Percentiles rank a stretch among this genome's conserved stretches.
Conservation (phyloP, 2,329 filamentous ascomycete species). For the Phialophora macrospora region DNA sequence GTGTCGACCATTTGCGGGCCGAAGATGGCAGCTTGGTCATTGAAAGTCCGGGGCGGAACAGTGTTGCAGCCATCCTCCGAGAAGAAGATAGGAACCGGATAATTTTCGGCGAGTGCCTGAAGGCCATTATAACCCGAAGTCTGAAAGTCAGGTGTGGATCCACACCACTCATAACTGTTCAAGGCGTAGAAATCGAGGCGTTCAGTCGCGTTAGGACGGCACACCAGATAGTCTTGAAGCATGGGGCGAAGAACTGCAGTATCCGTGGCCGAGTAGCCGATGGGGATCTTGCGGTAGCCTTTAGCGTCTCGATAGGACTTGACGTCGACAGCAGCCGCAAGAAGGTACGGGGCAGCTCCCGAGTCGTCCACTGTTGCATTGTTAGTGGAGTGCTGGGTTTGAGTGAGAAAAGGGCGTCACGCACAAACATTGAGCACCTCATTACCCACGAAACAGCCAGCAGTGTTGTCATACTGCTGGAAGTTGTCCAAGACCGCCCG, state of each 20-base stretch:
- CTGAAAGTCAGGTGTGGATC: constrained; percentile 57
- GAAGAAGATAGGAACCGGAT: constrained; percentile 86
- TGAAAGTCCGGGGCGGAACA: constrained; percentile 50
- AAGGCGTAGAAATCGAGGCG: constrained; percentile 82
- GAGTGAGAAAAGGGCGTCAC: constrained; percentile 18
- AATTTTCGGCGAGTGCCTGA: constrained; percentile 68
- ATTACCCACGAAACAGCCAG: constrained; percentile 87
- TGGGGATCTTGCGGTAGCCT: constrained; percentile 77
- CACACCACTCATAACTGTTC: constrained; percentile 85
- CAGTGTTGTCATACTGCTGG: constrained; percentile 75
- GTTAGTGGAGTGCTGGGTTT: constrained; percentile 3
- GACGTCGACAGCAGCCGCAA: constrained; percentile 79
- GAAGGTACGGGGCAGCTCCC: constrained; percentile 78
- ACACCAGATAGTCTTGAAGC: constrained; percentile 76
- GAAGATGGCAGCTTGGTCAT: constrained; percentile 77
- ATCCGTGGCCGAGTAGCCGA: constrained; percentile 87
- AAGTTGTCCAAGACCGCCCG: constrained; percentile 76
- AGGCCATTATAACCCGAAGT: constrained; percentile 72
- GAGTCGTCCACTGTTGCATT: constrained; percentile 53
- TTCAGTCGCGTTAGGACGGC: constrained; percentile 69
- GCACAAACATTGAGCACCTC: constrained; percentile 70
- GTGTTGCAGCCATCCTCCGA: constrained; percentile 84
- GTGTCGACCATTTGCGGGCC: constrained; percentile 71
- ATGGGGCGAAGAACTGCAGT: constrained; percentile 71
- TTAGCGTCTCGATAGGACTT: constrained; percentile 78